Base-by-base conservation (phyloP, 352 stramenopile genomes). In the Pythium phragmiticola region DNA sequence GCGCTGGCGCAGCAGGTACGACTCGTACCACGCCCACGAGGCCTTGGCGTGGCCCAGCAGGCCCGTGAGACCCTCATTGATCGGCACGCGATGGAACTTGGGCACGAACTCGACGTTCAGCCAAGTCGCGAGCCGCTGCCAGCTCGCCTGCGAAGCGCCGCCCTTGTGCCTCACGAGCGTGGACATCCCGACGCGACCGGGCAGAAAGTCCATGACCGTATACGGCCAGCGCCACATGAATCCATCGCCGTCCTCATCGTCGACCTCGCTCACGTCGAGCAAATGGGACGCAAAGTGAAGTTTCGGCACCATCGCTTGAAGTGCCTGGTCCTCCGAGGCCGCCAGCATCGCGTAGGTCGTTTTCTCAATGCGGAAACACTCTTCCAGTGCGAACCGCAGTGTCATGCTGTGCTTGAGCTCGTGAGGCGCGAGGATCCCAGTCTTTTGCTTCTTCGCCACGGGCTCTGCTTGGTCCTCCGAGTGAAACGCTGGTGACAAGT, bases 221-320 rank as follows among this genome's bases (percentile, higher is more conserved):
- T 95, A 95, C 8, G 87, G 87, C 87, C 87, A 95, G n/a, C 83
- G 81, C 87, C 87, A 95, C 48, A 92, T 71, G 26, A 70, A 57
- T 0, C 78, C 81, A 51, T 89, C 80, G n/a, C 74, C 56, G 43
- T 90, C 81, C 19, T 78, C 72, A 50, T 88, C 80, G 28, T 91
- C 81, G 1, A 89, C 80, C 57, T 91, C 81, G 30, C 84, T 75
- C 5, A 84, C 57, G 59, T 86, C 69, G 7, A 84, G 60, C 52
- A 92, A 54, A 49, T 93, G 84, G 0, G 76, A 75, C 28, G 67
- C 73, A 42, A 78, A 54, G 62, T 82, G 79, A 42, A 90, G 62
- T 8, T 63, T 73, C 41, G 84, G 80, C 46, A 88, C 64, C 63
- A 80, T 67, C 4, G 51, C 41, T 19, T 56, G 26, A 21, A 91